Base-by-base conservation (phyloP, 371 early-diverging fungal genomes). In the Catenaria anguillulae region DNA sequence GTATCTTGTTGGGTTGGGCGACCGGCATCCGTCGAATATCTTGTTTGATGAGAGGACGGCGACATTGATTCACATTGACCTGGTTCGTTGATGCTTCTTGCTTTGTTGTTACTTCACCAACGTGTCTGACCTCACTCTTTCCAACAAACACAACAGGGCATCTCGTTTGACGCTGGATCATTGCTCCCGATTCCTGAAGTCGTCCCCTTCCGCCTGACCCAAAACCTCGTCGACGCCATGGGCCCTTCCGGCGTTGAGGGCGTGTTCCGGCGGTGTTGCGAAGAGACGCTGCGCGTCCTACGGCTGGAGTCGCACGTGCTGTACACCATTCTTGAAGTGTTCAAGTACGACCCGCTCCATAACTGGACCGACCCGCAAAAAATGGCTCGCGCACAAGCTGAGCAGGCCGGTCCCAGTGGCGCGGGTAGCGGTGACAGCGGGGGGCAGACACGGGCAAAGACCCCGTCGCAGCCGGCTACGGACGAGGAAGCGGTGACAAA, bases 141-240 rank as follows among this genome's bases (percentile, higher is more conserved):
- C n/a, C 17, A 13, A 42, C 17, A 1, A 26, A 26, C 23, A 56
- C 36, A 5, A 12, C 10, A 58, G 66, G 96, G 95, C 61, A 92
- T 98, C 33, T 90, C 97, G 42, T 99, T 99, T 77, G 98, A 98
- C 61, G 86, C 90, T 66, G 99, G 95, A 15, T 77, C 77, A 62
- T 70, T 78, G 52, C 77, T 99, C 13, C 83, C 88, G 24, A 83
- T 97, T 5, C 97, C 97, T 15, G 99, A 99, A 67, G 73, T 69
- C 37, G 98, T 99, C 2, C 99, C 99, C 0, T 99, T 99, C 68
- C 83, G 99, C 10, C 76, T 99, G 37, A 99, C 99, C 0, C 92
- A 92, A 46, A 99, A 99, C 70, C 84, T 99, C 70, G 83, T 94
- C 0, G 91, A 90, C 67, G 87, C 84, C 0, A 80, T 90, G 81